phyloP scores from a whole-genome alignment of 2,329 filamentous ascomycete genomes.

The Arthrobotrys megalospora region DNA sequence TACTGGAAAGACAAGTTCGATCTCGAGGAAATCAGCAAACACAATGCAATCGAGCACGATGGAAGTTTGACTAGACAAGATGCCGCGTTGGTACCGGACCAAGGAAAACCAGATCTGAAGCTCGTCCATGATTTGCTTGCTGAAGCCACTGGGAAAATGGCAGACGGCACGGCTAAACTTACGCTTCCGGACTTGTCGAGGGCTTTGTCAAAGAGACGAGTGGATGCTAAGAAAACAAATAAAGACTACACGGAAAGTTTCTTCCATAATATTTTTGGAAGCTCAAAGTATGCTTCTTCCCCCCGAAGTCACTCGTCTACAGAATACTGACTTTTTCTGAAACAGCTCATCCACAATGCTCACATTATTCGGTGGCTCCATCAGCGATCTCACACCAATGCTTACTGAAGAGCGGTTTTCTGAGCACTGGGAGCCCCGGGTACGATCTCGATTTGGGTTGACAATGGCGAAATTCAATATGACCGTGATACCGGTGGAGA shows the following conservation, averaged over 20 bases:
- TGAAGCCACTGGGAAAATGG: constrained; percentile 66
- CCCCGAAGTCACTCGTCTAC: background rate
- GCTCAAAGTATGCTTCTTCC: constrained; percentile 65
- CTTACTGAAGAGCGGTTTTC: constrained; percentile 68
- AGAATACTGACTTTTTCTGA: constrained; percentile 1
- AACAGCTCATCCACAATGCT: constrained; percentile 68
- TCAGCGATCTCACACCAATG: constrained; percentile 68
- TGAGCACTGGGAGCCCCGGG: constrained; percentile 68
- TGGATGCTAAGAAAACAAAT: constrained; percentile 66
- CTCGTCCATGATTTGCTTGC: constrained; percentile 66
- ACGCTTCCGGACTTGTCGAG: constrained; percentile 67
- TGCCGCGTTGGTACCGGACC: constrained; percentile 66
- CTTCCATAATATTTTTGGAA: constrained; percentile 68
- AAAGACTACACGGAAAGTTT: constrained; percentile 66
- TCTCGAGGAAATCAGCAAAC: constrained; percentile 61
- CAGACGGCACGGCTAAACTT: constrained; percentile 65
- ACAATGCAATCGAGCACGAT: constrained; percentile 62
- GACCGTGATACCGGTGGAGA: constrained; percentile 68
- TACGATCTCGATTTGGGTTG: constrained; percentile 67
- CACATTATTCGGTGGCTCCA: constrained; percentile 67
- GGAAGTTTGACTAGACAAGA: constrained; percentile 65
- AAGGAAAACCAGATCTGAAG: constrained; percentile 67
- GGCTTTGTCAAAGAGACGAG: constrained; percentile 64
- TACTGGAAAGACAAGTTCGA: constrained; percentile 61
- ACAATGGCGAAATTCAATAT: constrained; percentile 69